A percentile compares a stretch with the other conserved stretches of the same genome.
Evolutionary conservation across 257 asterid genomes (phyloP).

Genomic region (Solanum rostratum): DNA sequence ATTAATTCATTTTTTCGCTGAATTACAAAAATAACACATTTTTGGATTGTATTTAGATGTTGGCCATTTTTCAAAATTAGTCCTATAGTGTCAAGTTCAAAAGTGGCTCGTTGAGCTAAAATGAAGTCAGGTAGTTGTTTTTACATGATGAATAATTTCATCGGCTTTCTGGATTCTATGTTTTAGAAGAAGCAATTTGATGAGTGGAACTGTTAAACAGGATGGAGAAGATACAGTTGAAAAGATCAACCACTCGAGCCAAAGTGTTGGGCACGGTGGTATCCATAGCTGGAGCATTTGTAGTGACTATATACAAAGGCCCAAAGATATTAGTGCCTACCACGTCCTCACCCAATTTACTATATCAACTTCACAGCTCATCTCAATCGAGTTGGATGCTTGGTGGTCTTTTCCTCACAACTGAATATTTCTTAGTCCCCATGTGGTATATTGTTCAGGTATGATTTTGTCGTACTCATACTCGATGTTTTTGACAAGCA

Average conservation of each 20-base stretch:
- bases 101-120: background rate
- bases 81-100: background rate
- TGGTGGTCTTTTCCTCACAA: constrained; percentile 61
- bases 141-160: background rate
- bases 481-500: background rate
- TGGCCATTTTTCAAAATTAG: background rate
- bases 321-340: constrained; percentile 30
- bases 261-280: constrained; percentile 64
- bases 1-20: background rate
- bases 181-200: background rate
- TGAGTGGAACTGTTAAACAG: constrained; percentile 20
- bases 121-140: background rate
- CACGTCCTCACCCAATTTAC: background rate
- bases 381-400: constrained; percentile 56
- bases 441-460: constrained; percentile 95
- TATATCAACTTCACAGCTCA: constrained; percentile 7
- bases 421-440: constrained; percentile 66
- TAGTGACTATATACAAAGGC: constrained; percentile 76
- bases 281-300: constrained; percentile 72
- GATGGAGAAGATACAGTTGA: constrained; percentile 62
- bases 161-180: background rate
- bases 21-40: background rate
- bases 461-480: background rate
- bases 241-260: constrained; percentile 51
- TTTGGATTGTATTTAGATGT: background rate